These are phyloP conservation scores for Ascoidea tarda DNA, from an alignment of 805 yeast species.

Conservation along the genomic window DNA sequence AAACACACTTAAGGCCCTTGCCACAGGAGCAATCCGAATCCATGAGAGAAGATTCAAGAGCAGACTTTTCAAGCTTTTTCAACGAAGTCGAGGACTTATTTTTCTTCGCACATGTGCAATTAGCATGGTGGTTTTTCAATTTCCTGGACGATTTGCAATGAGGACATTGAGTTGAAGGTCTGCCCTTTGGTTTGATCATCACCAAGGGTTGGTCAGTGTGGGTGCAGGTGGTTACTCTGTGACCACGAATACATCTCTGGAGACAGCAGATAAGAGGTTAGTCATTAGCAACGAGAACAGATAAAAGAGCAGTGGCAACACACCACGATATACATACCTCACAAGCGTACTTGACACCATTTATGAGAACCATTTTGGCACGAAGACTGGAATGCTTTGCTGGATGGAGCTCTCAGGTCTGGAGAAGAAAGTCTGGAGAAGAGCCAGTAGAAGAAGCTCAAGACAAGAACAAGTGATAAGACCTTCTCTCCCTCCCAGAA, in stretches of 20 bases:
- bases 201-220: slow-evolving; percentile 85
- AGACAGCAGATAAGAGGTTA: not conserved
- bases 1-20: slow-evolving; percentile 4
- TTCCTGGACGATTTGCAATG: slow-evolving; percentile 73
- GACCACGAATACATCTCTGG: slow-evolving; percentile 82
- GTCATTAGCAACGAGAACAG: not conserved
- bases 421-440: too few species aligned
- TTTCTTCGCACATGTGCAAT: slow-evolving; percentile 58
- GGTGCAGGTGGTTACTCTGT: slow-evolving; percentile 85
- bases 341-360: slow-evolving; percentile 93
- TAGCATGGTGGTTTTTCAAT: slow-evolving; percentile 45
- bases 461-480: too few species aligned
- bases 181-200: slow-evolving; percentile 91
- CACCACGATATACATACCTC: slow-evolving; percentile 22
- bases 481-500: too few species aligned
- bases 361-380: slow-evolving; percentile 62
- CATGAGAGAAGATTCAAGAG: not conserved
- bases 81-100: slow-evolving; percentile 21
- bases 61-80: not conserved
- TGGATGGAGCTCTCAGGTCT: too few species aligned
- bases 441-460: too few species aligned
- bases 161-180: slow-evolving; percentile 86
- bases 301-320: not conserved
- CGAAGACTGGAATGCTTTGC: too few species aligned
- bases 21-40: not conserved